phyloP scores from a whole-genome alignment of 2,329 filamentous ascomycete genomes.

The Rugonectria rugulosa region DNA sequence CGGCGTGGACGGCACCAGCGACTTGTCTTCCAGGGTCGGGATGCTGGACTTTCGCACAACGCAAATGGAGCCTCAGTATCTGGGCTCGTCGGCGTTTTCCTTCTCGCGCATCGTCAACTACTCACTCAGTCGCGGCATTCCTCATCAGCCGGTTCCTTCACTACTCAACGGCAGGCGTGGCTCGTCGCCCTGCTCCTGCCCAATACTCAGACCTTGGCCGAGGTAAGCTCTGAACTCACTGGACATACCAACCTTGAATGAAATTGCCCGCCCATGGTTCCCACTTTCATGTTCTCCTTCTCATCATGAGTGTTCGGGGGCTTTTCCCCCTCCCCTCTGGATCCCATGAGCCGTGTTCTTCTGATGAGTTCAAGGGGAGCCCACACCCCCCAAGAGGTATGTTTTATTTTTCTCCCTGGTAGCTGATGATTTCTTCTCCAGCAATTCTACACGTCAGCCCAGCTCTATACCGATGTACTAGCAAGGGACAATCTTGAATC shows the following conservation, averaged over 20 bases:
- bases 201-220: background rate
- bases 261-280: too few relatives aligned
- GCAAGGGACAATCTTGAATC: conserved; percentile 35
- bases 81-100: conserved; percentile 39
- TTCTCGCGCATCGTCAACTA: conserved; percentile 35
- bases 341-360: too few relatives aligned
- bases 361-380: too few relatives aligned
- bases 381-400: too few relatives aligned
- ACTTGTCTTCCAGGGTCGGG: conserved; percentile 28
- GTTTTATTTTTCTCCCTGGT: background rate
- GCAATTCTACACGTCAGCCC: conserved; percentile 15
- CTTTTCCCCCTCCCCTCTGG: too few relatives aligned
- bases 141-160: background rate
- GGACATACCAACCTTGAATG: too few relatives aligned
- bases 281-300: too few relatives aligned
- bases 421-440: background rate
- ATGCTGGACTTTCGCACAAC: conserved; percentile 24
- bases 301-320: too few relatives aligned
- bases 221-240: conserved; percentile 7
- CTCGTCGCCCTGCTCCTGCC: conserved; percentile 1
- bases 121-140: background rate
- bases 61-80: conserved; percentile 35
- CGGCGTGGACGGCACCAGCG: background rate
- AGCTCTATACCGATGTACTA: conserved; percentile 9
- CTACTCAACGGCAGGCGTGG: background rate